phyloP scores from a whole-genome alignment of 2,329 filamentous ascomycete species.

The Aspergillus sergii region DNA sequence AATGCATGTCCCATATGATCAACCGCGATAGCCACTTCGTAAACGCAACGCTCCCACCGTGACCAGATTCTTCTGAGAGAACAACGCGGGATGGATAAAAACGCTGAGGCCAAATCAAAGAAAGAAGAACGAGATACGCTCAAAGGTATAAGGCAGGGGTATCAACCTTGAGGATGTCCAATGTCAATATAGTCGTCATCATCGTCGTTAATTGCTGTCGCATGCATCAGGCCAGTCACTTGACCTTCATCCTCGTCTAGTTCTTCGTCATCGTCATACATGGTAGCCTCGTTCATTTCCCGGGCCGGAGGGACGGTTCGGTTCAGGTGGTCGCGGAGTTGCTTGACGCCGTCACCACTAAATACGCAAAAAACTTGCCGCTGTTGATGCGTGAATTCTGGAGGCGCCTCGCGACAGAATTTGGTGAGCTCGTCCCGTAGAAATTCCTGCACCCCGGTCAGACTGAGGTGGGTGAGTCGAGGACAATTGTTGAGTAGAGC shows the following conservation, averaged over 20 bases:
- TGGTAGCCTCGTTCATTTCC: constrained; percentile 42
- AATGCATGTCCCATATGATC: constrained; percentile 33
- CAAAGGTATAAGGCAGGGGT: constrained; percentile 29
- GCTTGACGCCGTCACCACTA: constrained; percentile 79
- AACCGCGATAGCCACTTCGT: constrained; percentile 24
- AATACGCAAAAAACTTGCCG: constrained; percentile 97
- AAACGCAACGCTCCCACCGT: constrained; percentile 23
- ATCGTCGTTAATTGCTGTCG: constrained; percentile 45
- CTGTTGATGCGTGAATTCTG: constrained; percentile 93
- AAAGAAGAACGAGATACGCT: constrained; percentile 12
- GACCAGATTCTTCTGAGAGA: constrained; percentile 9
- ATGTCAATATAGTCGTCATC: constrained; percentile 46
- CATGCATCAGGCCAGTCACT: constrained; percentile 45
- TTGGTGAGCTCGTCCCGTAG: constrained; percentile 78
- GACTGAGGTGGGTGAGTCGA: constrained; percentile 86
- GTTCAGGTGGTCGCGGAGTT: constrained; percentile 78
- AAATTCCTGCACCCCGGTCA: constrained; percentile 93
- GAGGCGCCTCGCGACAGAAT: constrained; percentile 84
- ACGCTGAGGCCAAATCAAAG: constrained; percentile 3
- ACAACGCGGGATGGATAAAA: constrained; percentile 11
- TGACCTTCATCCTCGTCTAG: constrained; percentile 47
- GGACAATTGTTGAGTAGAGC: constrained; percentile 87
- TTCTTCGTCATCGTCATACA: constrained; percentile 49
- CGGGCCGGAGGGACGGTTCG: constrained; percentile 35
- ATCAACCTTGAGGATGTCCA: constrained; percentile 38